Conservation (phyloP, 2,329 filamentous ascomycete genomes). For the Trichoderma citrinoviride region DNA sequence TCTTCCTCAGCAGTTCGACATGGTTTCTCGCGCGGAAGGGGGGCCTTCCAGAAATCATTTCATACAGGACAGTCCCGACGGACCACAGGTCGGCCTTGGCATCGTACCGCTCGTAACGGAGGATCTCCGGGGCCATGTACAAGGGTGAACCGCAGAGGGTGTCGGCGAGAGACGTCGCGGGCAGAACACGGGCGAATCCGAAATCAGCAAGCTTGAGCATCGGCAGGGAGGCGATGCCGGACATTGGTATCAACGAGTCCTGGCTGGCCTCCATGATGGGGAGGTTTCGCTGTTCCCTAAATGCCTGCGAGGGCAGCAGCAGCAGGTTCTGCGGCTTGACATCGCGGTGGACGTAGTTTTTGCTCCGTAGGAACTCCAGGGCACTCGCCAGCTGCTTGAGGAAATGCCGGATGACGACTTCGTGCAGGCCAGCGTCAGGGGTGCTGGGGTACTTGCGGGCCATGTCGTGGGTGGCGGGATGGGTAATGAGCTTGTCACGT, state of each 20-base stretch:
- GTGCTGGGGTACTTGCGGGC: constrained; percentile 89
- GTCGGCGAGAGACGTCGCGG: constrained; percentile 87
- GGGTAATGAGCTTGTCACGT: constrained; percentile 73
- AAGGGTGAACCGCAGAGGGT: constrained; percentile 94
- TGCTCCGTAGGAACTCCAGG: constrained; percentile 78
- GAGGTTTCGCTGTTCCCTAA: constrained; percentile 51
- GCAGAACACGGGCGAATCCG: constrained; percentile 91
- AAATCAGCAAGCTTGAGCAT: constrained; percentile 99
- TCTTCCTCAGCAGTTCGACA: constrained; percentile 87
- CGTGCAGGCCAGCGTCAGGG: constrained; percentile 80
- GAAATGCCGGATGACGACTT: constrained; percentile 95
- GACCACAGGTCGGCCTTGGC: constrained; percentile 98
- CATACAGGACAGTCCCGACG: constrained; percentile 89
- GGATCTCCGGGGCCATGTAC: constrained; percentile 98
- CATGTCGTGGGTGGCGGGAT: constrained; percentile 83
- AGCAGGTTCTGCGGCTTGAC: constrained; percentile 97
- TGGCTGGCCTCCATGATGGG: constrained; percentile 75
- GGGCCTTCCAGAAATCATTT: constrained; percentile 88
- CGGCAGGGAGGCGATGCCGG: constrained; percentile 78
- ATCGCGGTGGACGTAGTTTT: constrained; percentile 91
- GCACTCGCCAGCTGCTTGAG: constrained; percentile 92
- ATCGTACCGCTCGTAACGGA: constrained; percentile 96
- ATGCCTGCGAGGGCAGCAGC: constrained; percentile 76
- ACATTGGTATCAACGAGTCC: constrained; percentile 75
- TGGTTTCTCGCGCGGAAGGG: constrained; percentile 93